These are phyloP conservation scores for Batkoa obscura DNA, from an alignment of 371 early-diverging fungal species.

Conservation along the genomic window DNA sequence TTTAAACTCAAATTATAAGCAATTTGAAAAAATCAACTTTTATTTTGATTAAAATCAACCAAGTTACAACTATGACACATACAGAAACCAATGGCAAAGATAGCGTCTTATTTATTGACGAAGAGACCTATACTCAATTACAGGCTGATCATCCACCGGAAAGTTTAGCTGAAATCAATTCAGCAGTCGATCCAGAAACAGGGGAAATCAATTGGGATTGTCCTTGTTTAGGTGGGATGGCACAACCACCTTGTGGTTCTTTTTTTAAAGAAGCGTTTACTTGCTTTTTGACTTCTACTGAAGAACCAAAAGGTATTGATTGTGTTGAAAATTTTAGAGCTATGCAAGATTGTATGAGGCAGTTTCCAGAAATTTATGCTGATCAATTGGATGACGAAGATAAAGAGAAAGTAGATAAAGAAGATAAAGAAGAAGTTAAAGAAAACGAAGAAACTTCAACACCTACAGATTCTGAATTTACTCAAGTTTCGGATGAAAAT, in stretches of 20 bases:
- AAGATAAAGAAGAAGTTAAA: not conserved
- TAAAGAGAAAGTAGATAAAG: too few species aligned
- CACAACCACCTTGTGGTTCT: slow-evolving; percentile 86
- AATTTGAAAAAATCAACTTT: too few species aligned
- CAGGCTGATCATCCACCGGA: slow-evolving; percentile 3
- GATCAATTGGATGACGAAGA: slow-evolving; percentile 13
- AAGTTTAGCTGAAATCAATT: slow-evolving; percentile 3
- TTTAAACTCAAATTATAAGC: too few species aligned
- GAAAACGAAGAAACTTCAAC: not conserved
- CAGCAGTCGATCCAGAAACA: slow-evolving; percentile 46
- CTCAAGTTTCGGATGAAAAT: too few species aligned
- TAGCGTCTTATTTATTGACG: not conserved
- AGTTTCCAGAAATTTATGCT: slow-evolving; percentile 53
- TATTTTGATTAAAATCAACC: too few species aligned
- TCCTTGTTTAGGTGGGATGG: slow-evolving; percentile 90
- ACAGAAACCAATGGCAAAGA: not conserved
- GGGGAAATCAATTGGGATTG: slow-evolving; percentile 99
- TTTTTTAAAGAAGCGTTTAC: slow-evolving; percentile 91
- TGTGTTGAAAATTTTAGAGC: slow-evolving; percentile 61
- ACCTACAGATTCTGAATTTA: too few species aligned
- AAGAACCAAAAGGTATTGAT: slow-evolving; percentile 63
- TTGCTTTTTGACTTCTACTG: slow-evolving; percentile 81
- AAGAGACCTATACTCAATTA: not conserved
- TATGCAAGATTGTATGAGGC: slow-evolving; percentile 74
- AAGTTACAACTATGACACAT: too few species aligned